A percentile compares a stretch with the other conserved stretches of the same genome.
Evolutionary conservation across 345 rosid species (phyloP).

Genomic region (Salix dunnii): DNA sequence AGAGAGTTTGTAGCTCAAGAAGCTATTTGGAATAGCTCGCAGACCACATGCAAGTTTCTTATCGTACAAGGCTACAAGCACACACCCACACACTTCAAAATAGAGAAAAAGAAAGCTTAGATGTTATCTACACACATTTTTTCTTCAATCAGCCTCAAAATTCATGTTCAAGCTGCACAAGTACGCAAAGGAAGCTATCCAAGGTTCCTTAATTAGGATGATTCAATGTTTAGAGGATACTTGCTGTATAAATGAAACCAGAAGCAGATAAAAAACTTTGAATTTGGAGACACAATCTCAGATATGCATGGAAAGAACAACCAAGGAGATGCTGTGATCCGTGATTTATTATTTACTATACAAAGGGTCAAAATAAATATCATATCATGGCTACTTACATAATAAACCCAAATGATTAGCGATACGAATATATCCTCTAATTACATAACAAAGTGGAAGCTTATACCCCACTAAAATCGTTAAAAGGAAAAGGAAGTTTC

Average conservation of each 20-base stretch:
- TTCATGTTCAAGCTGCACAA: neutral
- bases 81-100: neutral
- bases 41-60: neutral
- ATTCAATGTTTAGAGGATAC: neutral
- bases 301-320: neutral
- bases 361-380: neutral
- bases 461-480: neutral
- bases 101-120: neutral
- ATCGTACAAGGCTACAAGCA: neutral
- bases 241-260: neutral
- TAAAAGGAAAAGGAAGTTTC: conserved; percentile 13
- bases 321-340: neutral
- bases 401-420: neutral
- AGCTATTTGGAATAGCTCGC: neutral
- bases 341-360: neutral
- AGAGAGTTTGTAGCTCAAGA: neutral
- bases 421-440: neutral
- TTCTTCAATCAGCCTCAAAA: neutral
- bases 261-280: neutral
- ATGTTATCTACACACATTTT: neutral
- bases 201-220: neutral
- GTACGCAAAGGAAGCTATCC: neutral
- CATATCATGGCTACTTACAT: neutral
- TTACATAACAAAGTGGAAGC: neutral
- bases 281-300: neutral